These are phyloP conservation scores for Fomitiporia mediterranea DNA, from an alignment of 1,284 basidiomycete genomes.

Conservation along the genomic window DNA sequence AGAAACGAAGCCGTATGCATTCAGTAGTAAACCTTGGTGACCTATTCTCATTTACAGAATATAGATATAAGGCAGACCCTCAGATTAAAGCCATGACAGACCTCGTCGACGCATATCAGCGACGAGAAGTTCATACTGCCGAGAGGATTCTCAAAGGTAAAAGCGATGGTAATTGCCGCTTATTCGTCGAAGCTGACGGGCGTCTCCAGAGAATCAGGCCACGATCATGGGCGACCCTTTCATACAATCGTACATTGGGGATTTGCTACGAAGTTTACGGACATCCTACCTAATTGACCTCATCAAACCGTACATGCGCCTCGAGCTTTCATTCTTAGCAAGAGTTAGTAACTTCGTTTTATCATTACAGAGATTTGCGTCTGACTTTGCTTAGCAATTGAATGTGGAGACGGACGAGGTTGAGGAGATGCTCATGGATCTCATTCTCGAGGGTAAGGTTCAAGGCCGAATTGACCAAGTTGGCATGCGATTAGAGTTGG, in stretches of 20 bases:
- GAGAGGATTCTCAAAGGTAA: slow-evolving; percentile 89
- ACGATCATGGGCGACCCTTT: slow-evolving; percentile 96
- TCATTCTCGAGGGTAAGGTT: slow-evolving; percentile 94
- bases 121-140: slow-evolving; percentile 91
- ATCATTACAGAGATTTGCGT: slow-evolving; percentile 8
- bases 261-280: slow-evolving; percentile 86
- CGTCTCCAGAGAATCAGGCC: slow-evolving; percentile 71
- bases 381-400: slow-evolving; percentile 65
- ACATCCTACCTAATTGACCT: slow-evolving; percentile 97
- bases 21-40: background rate
- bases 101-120: slow-evolving; percentile 93
- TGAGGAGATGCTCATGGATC: slow-evolving; percentile 87
- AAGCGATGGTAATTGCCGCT: slow-evolving; percentile 20
- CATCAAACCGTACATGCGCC: slow-evolving; percentile 93
- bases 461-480: slow-evolving; percentile 96
- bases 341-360: slow-evolving; percentile 47
- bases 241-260: slow-evolving; percentile 91
- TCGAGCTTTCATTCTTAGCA: slow-evolving; percentile 88
- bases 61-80: slow-evolving; percentile 90
- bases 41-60: background rate
- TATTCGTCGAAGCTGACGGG: slow-evolving; percentile 7
- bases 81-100: slow-evolving; percentile 99
- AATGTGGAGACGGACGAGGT: slow-evolving; percentile 86
- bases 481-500: slow-evolving; percentile 85
- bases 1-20: slow-evolving; percentile 90